These are phyloP conservation scores for Evernia prunastri DNA, from an alignment of 495 filamentous ascomycete species.

Conservation along the genomic window DNA sequence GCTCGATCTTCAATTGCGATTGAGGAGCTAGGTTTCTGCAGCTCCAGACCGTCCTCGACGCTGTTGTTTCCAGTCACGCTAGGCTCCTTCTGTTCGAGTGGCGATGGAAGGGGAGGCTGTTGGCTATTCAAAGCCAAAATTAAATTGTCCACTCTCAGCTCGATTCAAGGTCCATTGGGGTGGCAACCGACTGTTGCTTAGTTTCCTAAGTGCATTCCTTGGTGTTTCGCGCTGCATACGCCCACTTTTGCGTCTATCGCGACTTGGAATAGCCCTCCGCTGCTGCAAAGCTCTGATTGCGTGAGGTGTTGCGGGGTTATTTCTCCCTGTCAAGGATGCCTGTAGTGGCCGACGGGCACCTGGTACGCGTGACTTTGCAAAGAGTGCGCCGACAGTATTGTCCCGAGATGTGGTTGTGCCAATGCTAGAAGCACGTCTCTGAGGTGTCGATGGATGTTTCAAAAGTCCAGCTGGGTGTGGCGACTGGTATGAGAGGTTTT, in stretches of 20 bases:
- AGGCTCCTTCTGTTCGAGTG: constrained; percentile 23
- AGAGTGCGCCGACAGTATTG: constrained; percentile 19
- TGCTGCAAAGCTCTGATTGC: constrained; percentile 63
- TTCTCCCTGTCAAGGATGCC: constrained; percentile 30
- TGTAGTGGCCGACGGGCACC: constrained; percentile 22
- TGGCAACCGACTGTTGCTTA: constrained; percentile 48
- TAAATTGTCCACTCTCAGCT: constrained; percentile 10
- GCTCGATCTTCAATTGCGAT: constrained; percentile 56
- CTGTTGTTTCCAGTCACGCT: constrained; percentile 47
- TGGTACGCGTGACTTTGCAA: constrained; percentile 25
- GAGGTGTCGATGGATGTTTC: constrained; percentile 35
- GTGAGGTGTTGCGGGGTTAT: constrained; percentile 61
- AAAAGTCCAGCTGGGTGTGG: constrained; percentile 34
- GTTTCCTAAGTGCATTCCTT: constrained; percentile 58
- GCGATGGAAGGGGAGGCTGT: constrained; percentile 47
- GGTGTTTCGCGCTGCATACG: constrained; percentile 69
- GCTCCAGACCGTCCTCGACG: constrained; percentile 57
- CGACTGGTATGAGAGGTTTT: constrained; percentile 24
- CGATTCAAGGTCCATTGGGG: not conserved
- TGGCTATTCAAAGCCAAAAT: constrained; percentile 54
- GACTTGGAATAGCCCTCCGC: constrained; percentile 65
- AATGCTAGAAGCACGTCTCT: constrained; percentile 31
- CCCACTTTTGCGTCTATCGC: constrained; percentile 58
- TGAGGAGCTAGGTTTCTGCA: constrained; percentile 58
- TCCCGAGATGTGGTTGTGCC: constrained; percentile 25